Evolutionary conservation across 768 basidiomycete species (phyloP).

Genomic region (Mycena metata): DNA sequence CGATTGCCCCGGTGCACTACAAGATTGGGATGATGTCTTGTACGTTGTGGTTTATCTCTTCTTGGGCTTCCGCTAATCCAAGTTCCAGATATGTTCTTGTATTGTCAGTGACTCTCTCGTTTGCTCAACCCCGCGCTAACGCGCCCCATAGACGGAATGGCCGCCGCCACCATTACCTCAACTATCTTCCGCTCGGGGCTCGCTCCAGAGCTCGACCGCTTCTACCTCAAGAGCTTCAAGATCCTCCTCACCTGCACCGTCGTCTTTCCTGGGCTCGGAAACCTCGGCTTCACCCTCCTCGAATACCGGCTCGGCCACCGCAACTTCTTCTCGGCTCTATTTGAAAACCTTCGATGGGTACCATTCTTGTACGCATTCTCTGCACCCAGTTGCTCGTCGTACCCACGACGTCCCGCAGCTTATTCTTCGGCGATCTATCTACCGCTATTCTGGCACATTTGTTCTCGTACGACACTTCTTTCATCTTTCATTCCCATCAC

Average conservation of each 20-base stretch:
- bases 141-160: slow-evolving; percentile 66
- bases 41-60: slow-evolving; percentile 45
- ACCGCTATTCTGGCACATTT: slow-evolving; percentile 76
- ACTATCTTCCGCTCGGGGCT: slow-evolving; percentile 85
- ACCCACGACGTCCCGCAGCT: slow-evolving; percentile 50
- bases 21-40: slow-evolving; percentile 86
- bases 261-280: slow-evolving; percentile 85
- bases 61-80: slow-evolving; percentile 45
- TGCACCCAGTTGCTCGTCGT: background rate
- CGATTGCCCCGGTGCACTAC: slow-evolving; percentile 81
- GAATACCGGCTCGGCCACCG: slow-evolving; percentile 82
- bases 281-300: slow-evolving; percentile 78
- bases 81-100: slow-evolving; percentile 39
- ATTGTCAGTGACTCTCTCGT: slow-evolving; percentile 23
- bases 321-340: slow-evolving; percentile 60
- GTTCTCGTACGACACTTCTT: slow-evolving; percentile 73
- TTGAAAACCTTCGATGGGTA: slow-evolving; percentile 74
- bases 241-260: slow-evolving; percentile 82
- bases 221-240: slow-evolving; percentile 86
- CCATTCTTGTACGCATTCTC: slow-evolving; percentile 76
- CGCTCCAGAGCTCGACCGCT: slow-evolving; percentile 74
- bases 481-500: slow-evolving; percentile 13
- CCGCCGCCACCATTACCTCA: slow-evolving; percentile 75
- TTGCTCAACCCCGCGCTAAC: slow-evolving; percentile 12
- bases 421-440: slow-evolving; percentile 81